Conservation (phyloP, 2,329 filamentous ascomycete genomes). For the Rosellinia necatrix region DNA sequence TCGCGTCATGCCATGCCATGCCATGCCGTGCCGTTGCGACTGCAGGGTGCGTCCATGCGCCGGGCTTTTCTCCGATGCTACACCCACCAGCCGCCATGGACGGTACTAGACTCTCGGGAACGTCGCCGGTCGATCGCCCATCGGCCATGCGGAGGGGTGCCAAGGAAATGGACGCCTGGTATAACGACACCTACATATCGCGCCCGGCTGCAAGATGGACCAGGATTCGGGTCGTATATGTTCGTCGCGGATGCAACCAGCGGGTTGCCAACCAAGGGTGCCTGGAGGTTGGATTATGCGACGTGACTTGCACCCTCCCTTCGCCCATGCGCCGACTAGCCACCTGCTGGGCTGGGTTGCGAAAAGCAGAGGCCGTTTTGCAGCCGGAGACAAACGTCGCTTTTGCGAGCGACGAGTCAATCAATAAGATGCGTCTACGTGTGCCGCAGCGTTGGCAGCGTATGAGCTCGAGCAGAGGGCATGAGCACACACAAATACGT, state of each 20-base stretch:
- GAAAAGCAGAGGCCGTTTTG: conserved; percentile 1
- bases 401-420: too few relatives aligned
- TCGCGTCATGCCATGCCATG: conserved; percentile 15
- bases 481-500: too few relatives aligned
- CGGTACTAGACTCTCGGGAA: conserved; percentile 1
- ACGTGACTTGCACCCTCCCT: neutral
- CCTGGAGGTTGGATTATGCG: conserved; percentile 7
- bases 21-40: conserved; percentile 17
- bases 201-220: conserved; percentile 4
- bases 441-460: too few relatives aligned
- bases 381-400: neutral
- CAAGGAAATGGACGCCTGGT: conserved; percentile 20
- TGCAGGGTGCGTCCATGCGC: conserved; percentile 14
- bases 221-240: conserved; percentile 4
- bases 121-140: conserved; percentile 3
- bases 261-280: neutral
- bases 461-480: too few relatives aligned
- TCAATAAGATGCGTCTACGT: too few relatives aligned
- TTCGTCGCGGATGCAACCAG: conserved; percentile 8
- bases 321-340: neutral
- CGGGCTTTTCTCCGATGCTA: neutral
- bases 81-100: neutral
- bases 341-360: neutral
- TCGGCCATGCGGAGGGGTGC: conserved; percentile 6
- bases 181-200: conserved; percentile 7